These are phyloP conservation scores for Shiraia sp. DNA, from an alignment of 2,329 filamentous ascomycete species.

Conservation along the genomic window DNA sequence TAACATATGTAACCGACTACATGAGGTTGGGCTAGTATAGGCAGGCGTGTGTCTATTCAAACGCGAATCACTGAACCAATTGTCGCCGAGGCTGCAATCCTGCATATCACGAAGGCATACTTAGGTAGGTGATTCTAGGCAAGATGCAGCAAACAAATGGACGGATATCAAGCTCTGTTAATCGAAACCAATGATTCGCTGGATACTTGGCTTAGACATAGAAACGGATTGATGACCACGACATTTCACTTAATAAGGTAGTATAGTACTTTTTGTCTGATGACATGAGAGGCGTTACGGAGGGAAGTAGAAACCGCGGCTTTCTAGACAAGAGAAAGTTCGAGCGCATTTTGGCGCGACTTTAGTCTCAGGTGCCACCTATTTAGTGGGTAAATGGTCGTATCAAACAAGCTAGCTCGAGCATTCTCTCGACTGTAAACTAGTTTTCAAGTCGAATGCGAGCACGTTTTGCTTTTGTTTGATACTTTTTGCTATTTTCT, in stretches of 20 bases:
- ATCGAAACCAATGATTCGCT: neutral
- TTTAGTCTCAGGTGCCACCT: no score
- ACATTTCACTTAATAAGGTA: neutral
- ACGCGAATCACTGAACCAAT: neutral
- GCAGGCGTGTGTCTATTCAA: slow-evolving; percentile 1
- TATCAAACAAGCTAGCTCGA: no score
- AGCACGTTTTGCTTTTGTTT: no score
- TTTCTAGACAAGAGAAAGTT: neutral
- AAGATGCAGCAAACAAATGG: no score
- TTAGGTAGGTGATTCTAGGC: no score
- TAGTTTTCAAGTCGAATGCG: no score
- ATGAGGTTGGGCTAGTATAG: no score
- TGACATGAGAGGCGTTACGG: neutral
- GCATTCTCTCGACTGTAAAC: no score
- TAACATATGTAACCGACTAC: no score
- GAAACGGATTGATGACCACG: slow-evolving; percentile 2
- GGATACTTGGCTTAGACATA: neutral
- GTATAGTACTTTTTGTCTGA: neutral
- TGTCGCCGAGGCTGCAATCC: neutral
- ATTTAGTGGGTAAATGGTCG: no score
- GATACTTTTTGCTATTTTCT: no score
- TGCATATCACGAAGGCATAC: neutral
- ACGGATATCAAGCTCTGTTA: neutral
- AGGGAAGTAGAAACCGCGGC: neutral
- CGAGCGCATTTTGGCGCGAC: neutral